Base-by-base conservation (phyloP, 225 moss, liverwort and hornwort genomes). In the Straminergon stramineum region DNA sequence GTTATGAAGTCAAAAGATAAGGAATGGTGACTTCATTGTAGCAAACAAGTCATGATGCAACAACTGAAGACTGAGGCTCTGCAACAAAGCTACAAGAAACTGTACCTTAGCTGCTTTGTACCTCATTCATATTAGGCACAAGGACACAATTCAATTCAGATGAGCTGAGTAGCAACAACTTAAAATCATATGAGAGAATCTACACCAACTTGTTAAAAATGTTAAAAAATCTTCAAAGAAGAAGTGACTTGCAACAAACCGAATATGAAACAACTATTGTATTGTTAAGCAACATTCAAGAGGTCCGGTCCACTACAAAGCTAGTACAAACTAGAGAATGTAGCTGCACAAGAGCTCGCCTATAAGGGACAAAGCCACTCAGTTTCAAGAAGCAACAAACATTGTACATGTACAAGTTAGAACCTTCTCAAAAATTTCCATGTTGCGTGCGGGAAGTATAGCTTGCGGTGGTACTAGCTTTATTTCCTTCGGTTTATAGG, bases 401-500 rank as follows among this genome's bases (percentile, higher is more conserved):
- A 79, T 57, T 26, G n/a, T 28, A 41, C 30, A 41, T 5, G 3
- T 48, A 48, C 48, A 9, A 61, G n/a, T n/a, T n/a, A n/a, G 30
- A 61, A 10, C 15, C 20, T 32, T 45, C 16, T 32, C 15, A 9
- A 64, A 82, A 43, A 9, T 15, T 21, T 16, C 6, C 31, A 32
- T 10, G 2, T 48, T 10, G 6, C 1, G 3, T 4, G 6, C 1
- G 3, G 5, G 10, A 22, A 7, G 9, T 10, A 11, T 34, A 82
- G 64, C 48, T 82, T 63, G 64, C 5, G 11, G 32, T 65, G 64
- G 22, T 31, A 11, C 34, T 83, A 82, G 17, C 34, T 64, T 34
- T 7, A 4, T 34, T 48, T 82, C 5, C 7, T 48, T 55, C 2
- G 0, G 4, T 63, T 10, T 13, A 16, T 45, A 45, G 1, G 6